Conservation (phyloP, 179 eudicot genomes). For the Patellifolia procumbens region DNA sequence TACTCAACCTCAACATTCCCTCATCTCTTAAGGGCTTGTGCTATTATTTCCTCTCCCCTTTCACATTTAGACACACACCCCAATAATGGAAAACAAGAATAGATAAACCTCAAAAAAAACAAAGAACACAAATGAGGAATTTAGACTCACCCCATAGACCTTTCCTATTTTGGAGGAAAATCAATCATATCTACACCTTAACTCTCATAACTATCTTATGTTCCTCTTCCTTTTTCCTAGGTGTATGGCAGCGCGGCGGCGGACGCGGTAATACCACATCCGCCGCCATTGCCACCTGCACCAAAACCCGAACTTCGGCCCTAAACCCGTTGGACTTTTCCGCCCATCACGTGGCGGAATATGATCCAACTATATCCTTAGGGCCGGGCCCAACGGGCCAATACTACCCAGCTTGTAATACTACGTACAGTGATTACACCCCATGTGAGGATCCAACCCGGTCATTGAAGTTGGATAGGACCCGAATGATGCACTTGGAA, state of each 20-base stretch:
- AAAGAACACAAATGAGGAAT: not conserved
- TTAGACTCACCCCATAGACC: not conserved
- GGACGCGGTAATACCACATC: slow-evolving; percentile 10
- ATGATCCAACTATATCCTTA: slow-evolving; percentile 6
- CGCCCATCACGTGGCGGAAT: slow-evolving; percentile 44
- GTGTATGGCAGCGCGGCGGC: slow-evolving; percentile 39
- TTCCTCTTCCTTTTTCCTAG: slow-evolving; percentile 48
- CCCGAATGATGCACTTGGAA: slow-evolving; percentile 53
- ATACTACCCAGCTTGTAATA: slow-evolving; percentile 50
- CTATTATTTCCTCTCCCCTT: not conserved
- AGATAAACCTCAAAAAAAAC: no score
- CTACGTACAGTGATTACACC: slow-evolving; percentile 54
- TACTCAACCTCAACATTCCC: not conserved
- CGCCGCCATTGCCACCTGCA: slow-evolving; percentile 5
- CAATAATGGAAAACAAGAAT: not conserved
- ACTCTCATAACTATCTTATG: slow-evolving; percentile 39
- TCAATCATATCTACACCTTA: slow-evolving; percentile 12
- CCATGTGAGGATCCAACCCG: slow-evolving; percentile 64
- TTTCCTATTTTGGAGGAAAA: not conserved
- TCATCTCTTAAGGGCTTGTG: no score
- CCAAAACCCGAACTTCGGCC: not conserved
- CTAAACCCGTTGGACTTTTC: slow-evolving; percentile 36
- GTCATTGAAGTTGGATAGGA: slow-evolving; percentile 46
- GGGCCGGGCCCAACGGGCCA: not conserved
- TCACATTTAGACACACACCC: not conserved